These are phyloP conservation scores for Termitomyces sp. DNA, from an alignment of 768 basidiomycete species.

Conservation along the genomic window DNA sequence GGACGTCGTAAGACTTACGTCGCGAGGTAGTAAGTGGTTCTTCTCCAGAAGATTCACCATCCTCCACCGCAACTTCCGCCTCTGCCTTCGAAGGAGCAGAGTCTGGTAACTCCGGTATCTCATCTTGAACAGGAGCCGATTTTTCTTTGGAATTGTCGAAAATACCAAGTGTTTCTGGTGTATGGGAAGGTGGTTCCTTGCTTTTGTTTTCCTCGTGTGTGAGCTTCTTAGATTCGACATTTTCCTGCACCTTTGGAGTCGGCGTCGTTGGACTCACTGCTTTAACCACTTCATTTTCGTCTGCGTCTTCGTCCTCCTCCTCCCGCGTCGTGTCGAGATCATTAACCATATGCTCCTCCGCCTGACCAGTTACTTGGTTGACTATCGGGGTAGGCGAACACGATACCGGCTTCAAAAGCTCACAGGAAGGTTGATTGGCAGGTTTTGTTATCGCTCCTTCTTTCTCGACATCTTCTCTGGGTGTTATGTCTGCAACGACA, in stretches of 20 bases:
- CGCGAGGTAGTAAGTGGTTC: constrained; percentile 28
- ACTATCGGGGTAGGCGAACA: not conserved
- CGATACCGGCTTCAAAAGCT: not conserved
- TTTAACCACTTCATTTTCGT: constrained; percentile 8
- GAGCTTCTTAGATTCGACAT: not conserved
- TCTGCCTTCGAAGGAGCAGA: not conserved
- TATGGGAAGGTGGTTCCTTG: not conserved
- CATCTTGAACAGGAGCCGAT: not conserved
- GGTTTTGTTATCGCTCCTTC: not conserved
- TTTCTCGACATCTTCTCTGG: not conserved
- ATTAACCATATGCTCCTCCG: constrained; percentile 1
- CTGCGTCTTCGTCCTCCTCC: constrained; percentile 12
- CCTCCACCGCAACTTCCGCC: constrained; percentile 13
- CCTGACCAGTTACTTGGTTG: constrained; percentile 6
- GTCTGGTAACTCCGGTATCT: not conserved
- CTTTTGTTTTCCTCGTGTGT: not conserved
- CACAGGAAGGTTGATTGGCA: not conserved
- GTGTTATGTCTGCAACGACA: not conserved
- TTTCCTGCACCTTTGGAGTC: not conserved
- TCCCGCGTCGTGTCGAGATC: constrained; percentile 9
- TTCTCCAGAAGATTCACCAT: constrained; percentile 23
- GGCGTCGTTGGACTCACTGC: constrained; percentile 6
- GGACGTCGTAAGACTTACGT: constrained; percentile 20
- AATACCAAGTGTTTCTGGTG: not conserved
- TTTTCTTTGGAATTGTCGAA: not conserved